Evolutionary conservation across 192 early-diverging fungal genomes (phyloP).

Genomic region (Coemansia sp.): DNA sequence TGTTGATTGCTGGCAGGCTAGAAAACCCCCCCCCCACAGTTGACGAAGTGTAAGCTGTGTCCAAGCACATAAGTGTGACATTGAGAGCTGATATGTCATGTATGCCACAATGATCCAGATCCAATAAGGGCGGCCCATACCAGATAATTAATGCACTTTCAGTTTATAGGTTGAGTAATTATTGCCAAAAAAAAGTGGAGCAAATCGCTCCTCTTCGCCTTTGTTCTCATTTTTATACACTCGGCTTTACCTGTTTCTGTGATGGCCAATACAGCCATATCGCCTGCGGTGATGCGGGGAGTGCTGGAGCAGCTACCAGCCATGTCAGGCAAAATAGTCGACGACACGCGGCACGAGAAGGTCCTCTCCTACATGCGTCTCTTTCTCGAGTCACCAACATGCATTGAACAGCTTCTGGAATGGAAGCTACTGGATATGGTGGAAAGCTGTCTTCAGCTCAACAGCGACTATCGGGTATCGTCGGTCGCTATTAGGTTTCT

Average conservation of each 20-base stretch:
- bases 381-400: constrained; percentile 22
- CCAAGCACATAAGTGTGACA: too few relatives aligned
- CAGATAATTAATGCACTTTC: neutral
- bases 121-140: neutral
- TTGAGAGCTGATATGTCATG: too few relatives aligned
- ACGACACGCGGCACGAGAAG: constrained; percentile 76
- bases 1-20: too few relatives aligned
- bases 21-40: neutral
- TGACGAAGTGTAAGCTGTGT: neutral
- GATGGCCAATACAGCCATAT: constrained; percentile 47
- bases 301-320: constrained; percentile 62
- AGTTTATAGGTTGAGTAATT: neutral
- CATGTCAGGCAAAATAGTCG: constrained; percentile 72
- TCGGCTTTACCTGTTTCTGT: neutral
- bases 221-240: neutral
- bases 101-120: neutral
- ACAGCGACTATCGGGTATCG: constrained; percentile 39
- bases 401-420: constrained; percentile 16
- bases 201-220: neutral
- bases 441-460: constrained; percentile 16
- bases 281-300: constrained; percentile 35
- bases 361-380: constrained; percentile 65
- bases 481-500: constrained; percentile 44
- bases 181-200: neutral
- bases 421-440: constrained; percentile 21